Base-by-base conservation (phyloP, 495 filamentous ascomycete species). In the Xylaria curta region DNA sequence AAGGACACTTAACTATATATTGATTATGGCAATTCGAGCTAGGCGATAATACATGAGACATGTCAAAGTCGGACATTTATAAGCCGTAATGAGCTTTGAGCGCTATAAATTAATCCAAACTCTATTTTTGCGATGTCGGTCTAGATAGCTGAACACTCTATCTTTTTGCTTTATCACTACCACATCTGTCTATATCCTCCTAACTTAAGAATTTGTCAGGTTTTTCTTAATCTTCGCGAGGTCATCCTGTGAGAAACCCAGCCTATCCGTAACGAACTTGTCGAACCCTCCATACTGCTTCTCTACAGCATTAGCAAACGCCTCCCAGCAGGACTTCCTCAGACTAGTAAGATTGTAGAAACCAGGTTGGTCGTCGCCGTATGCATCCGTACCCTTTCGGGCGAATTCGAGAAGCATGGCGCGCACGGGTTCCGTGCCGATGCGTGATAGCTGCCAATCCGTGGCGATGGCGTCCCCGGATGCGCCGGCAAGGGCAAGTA, bases 401-500 rank as follows among this genome's bases (percentile, higher is more conserved):
- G 82, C 81, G 49, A 82, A 82, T 21, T 76, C 74, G 12, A 86
- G 21, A 7, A 86, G 78, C 74, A 80, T 80, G 68, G 80, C 78
- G 64, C 83, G 76, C 17, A 80, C 82, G 9, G 81, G 80, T 73
- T 86, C 85, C 3, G 80, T 82, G 15, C 85, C 85, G 60, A 86
- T 76, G 47, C 85, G 76, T 40, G 83, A 84, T 36, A 87, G 73
- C 68, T 85, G 73, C 72, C 85, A 91, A 74, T 91, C 89, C 33
- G 85, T 72, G 42, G 78, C 74, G 36, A 90, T 82, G 12, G 78
- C 78, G 4, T 88, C 82, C 7, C 78, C 66, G 6, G 83, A 74
- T 42, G 81, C 81, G 12, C 85, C 86, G 12, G 87, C 85, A 0
- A 92, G 78, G 9, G 82, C 81, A n/a, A 90, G 75, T 8, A 92